phyloP scores from a whole-genome alignment of 139 green algal genomes.

The Micractinium conductrix region DNA sequence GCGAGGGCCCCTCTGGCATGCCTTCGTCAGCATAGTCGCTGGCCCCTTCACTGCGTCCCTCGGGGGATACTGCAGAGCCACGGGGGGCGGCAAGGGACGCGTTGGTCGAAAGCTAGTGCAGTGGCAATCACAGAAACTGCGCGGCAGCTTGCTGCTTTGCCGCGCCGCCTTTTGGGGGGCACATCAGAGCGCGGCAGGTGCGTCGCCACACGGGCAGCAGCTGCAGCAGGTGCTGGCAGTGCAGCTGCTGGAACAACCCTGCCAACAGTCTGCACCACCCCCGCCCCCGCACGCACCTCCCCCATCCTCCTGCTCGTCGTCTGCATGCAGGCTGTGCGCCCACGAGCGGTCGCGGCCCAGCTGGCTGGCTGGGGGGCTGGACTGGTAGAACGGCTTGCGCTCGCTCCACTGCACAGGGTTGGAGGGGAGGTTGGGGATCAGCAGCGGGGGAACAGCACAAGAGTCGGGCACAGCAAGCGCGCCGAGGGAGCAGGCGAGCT shows the following conservation, averaged over 20 bases:
- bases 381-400: constrained; percentile 18
- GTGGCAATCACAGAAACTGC: too few relatives aligned
- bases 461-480: too few relatives aligned
- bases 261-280: neutral
- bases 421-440: too few relatives aligned
- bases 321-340: constrained; percentile 20
- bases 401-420: constrained; percentile 16
- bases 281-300: neutral
- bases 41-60: too few relatives aligned
- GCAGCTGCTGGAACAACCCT: too few relatives aligned
- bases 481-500: too few relatives aligned
- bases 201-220: neutral
- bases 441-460: neutral
- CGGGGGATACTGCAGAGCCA: constrained; percentile 2
- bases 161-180: neutral
- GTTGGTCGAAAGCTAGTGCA: too few relatives aligned
- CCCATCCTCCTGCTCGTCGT: constrained; percentile 23
- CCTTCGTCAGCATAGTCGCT: constrained; percentile 17
- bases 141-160: neutral
- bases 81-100: too few relatives aligned
- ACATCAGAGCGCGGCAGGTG: neutral
- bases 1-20: constrained; percentile 3
- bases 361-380: neutral
- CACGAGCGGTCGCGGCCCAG: constrained; percentile 22
- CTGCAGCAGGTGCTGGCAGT: neutral